These are phyloP conservation scores for Pugionium cornutum DNA, from an alignment of 345 rosid genomes.

Conservation along the genomic window DNA sequence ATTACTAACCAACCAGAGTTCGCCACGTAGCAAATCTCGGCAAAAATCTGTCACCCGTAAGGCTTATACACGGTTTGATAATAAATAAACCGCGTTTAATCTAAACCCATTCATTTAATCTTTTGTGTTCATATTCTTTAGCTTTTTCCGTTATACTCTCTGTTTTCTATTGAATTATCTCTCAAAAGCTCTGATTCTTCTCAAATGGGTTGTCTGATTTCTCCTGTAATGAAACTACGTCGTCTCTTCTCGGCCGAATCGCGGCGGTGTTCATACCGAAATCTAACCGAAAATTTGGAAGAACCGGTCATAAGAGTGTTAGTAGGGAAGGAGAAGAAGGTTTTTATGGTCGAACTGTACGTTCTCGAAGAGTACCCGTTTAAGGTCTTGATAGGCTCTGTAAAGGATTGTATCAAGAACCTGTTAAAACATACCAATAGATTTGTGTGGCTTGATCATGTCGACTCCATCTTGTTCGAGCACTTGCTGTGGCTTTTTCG, in stretches of 20 bases:
- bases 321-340: conserved; percentile 77
- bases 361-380: conserved; percentile 72
- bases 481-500: conserved; percentile 86
- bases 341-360: conserved; percentile 64
- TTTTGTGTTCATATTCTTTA: conserved; percentile 8
- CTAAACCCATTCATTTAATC: background rate
- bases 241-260: conserved; percentile 43
- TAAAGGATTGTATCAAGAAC: conserved; percentile 25
- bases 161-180: background rate
- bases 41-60: conserved; percentile 2
- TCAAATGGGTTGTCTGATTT: conserved; percentile 67
- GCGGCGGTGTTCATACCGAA: conserved; percentile 53
- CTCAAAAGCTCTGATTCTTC: conserved; percentile 1
- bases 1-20: background rate
- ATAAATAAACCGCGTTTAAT: conserved; percentile 19
- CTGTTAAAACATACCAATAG: conserved; percentile 30
- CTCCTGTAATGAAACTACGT: conserved; percentile 51
- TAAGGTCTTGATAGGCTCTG: conserved; percentile 51
- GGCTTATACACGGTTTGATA: background rate
- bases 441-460: conserved; percentile 56
- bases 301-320: conserved; percentile 57
- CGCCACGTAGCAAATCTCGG: conserved; percentile 16
- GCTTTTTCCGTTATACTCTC: background rate
- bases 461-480: conserved; percentile 85
- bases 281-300: conserved; percentile 34